Evolutionary conservation across 805 yeast genomes (phyloP).

Genomic region (Huiozyma naganishii): DNA sequence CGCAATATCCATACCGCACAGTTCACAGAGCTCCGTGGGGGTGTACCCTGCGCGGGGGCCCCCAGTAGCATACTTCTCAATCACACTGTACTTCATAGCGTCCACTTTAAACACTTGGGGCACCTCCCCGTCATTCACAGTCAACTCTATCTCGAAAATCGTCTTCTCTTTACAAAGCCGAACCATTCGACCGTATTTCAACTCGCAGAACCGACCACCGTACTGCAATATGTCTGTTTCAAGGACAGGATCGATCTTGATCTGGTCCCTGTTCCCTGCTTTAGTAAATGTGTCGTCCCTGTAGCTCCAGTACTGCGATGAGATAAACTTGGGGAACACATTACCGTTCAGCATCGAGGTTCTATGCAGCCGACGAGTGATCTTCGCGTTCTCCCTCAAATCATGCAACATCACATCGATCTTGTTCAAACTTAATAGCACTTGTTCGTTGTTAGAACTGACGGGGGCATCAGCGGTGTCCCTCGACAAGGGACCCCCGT

Average conservation of each 20-base stretch:
- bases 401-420: constrained; percentile 81
- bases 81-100: constrained; percentile 4
- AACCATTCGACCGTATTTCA: constrained; percentile 50
- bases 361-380: constrained; percentile 33
- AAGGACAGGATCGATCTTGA: background rate
- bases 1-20: constrained; percentile 11
- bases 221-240: constrained; percentile 24
- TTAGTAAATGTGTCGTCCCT: background rate
- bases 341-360: background rate
- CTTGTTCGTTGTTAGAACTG: constrained; percentile 4
- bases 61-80: constrained; percentile 1
- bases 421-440: constrained; percentile 33
- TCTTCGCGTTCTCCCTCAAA: constrained; percentile 42
- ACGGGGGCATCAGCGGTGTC: background rate
- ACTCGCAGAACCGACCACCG: constrained; percentile 30
- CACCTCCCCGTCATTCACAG: background rate
- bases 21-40: constrained; percentile 19
- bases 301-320: constrained; percentile 73
- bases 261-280: background rate
- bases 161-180: constrained; percentile 52
- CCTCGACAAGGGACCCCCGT: background rate
- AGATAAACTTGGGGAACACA: constrained; percentile 43
- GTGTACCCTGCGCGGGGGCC: constrained; percentile 14
- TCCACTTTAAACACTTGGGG: background rate
- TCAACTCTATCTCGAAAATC: constrained; percentile 45